A percentile compares a stretch with the other conserved stretches of the same genome.
These are phyloP conservation scores for Colletotrichum simmondsii DNA, from an alignment of 2,329 filamentous ascomycete species.

Conservation along the genomic window DNA sequence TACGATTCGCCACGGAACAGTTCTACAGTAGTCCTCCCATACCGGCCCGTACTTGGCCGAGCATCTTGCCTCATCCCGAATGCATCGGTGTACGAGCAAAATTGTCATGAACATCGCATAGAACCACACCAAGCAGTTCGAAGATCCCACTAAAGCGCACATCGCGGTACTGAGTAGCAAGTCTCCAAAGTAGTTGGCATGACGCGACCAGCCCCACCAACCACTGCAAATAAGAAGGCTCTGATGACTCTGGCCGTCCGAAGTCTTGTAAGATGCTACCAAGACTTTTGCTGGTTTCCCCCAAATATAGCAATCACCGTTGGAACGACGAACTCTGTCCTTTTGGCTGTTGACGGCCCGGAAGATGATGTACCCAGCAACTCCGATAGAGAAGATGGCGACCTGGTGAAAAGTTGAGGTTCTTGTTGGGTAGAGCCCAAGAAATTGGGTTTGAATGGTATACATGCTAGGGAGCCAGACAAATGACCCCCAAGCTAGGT, in stretches of 20 bases:
- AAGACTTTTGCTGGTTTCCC: constrained; percentile 52
- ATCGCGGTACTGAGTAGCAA: constrained; percentile 47
- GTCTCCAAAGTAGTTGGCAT: constrained; percentile 44
- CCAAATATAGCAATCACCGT: constrained; percentile 55
- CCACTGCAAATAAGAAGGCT: constrained; percentile 41
- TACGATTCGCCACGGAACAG: constrained; percentile 53
- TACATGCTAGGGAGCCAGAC: constrained; percentile 58
- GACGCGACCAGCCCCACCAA: constrained; percentile 41
- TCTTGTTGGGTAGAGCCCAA: constrained; percentile 52
- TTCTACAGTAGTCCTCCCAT: constrained; percentile 55
- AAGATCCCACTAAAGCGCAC: constrained; percentile 53
- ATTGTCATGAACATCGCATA: constrained; percentile 57
- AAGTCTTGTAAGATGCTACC: constrained; percentile 50
- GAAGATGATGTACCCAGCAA: constrained; percentile 55
- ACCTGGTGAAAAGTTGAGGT: constrained; percentile 39
- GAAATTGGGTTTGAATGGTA: constrained; percentile 59
- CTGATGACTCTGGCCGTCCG: constrained; percentile 52
- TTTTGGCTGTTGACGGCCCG: constrained; percentile 58
- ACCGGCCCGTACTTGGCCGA: constrained; percentile 54
- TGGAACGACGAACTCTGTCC: constrained; percentile 50
- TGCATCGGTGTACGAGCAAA: constrained; percentile 56
- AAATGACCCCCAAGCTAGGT: constrained; percentile 56
- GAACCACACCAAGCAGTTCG: constrained; percentile 52
- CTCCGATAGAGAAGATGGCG: background rate
- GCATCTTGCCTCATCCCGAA: constrained; percentile 56